Percentiles rank a stretch among this genome's conserved stretches.
phyloP scores from a whole-genome alignment of 2,329 filamentous ascomycete genomes.

The Coniella lustricola region DNA sequence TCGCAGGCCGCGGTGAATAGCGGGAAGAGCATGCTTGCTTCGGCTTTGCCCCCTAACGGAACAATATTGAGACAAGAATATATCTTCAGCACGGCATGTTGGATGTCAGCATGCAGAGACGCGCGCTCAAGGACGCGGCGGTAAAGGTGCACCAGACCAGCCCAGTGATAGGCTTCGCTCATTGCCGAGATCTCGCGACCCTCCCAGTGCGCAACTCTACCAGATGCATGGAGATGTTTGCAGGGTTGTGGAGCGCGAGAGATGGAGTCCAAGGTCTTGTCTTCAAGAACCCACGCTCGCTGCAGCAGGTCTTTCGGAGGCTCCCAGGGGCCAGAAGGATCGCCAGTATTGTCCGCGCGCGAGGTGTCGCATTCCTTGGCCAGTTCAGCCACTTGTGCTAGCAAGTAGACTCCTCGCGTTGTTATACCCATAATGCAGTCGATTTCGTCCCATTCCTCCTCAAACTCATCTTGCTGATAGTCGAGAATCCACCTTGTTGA shows the following conservation, averaged over 20 bases:
- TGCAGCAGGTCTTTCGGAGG: slow-evolving; percentile 47
- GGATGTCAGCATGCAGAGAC: slow-evolving; percentile 52
- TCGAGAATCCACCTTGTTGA: slow-evolving; percentile 45
- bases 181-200: slow-evolving; percentile 60
- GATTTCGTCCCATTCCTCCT: slow-evolving; percentile 55
- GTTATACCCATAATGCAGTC: slow-evolving; percentile 80
- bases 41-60: slow-evolving; percentile 59
- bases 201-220: slow-evolving; percentile 50
- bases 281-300: slow-evolving; percentile 53
- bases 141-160: slow-evolving; percentile 66
- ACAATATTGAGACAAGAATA: slow-evolving; percentile 56
- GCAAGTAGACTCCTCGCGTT: slow-evolving; percentile 59
- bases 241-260: slow-evolving; percentile 34
- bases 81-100: slow-evolving; percentile 56
- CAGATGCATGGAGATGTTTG: slow-evolving; percentile 39
- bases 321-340: slow-evolving; percentile 42
- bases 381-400: slow-evolving; percentile 66
- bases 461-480: slow-evolving; percentile 41
- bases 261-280: slow-evolving; percentile 53
- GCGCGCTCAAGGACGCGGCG: slow-evolving; percentile 62
- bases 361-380: slow-evolving; percentile 61
- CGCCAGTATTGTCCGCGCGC: slow-evolving; percentile 37
- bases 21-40: slow-evolving; percentile 70
- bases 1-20: slow-evolving; percentile 81
- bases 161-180: slow-evolving; percentile 75